Evolutionary conservation across 306 rosid genomes (phyloP).

Genomic region (Clitoria ternatea): DNA sequence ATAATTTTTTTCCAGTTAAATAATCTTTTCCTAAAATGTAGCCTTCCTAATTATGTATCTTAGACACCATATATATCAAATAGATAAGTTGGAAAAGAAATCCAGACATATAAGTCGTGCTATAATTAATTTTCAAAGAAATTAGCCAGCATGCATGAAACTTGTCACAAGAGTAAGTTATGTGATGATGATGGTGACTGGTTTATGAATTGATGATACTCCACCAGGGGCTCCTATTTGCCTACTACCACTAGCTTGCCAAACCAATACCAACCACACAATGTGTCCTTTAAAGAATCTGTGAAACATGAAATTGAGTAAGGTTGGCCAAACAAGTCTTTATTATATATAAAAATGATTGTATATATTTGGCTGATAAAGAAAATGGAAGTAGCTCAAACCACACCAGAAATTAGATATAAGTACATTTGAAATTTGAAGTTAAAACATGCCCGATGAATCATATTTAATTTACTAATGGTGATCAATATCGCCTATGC

Average conservation of each 20-base stretch:
- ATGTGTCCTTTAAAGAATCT: conserved; percentile 23
- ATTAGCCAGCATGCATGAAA: not conserved
- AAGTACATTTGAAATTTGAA: too few relatives aligned
- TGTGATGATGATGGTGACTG: conserved; percentile 24
- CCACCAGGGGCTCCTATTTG: not conserved
- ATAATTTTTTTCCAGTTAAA: too few relatives aligned
- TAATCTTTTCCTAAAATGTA: not conserved
- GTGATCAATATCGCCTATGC: too few relatives aligned
- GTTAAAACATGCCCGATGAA: too few relatives aligned
- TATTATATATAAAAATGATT: too few relatives aligned
- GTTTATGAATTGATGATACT: conserved; percentile 9
- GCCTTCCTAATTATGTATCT: not conserved
- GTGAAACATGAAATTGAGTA: conserved; percentile 20
- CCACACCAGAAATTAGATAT: too few relatives aligned
- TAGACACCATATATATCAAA: not conserved
- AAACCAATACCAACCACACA: conserved; percentile 15
- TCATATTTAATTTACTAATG: too few relatives aligned
- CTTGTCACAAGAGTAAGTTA: not conserved
- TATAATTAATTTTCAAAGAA: not conserved
- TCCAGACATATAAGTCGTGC: not conserved
- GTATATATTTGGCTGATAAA: too few relatives aligned
- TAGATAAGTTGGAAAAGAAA: not conserved
- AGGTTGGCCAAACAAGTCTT: conserved; percentile 20
- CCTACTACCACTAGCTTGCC: conserved; percentile 32
- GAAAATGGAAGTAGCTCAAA: too few relatives aligned